These are phyloP conservation scores for Serendipita sp. DNA, from an alignment of 768 basidiomycete genomes.

Conservation along the genomic window DNA sequence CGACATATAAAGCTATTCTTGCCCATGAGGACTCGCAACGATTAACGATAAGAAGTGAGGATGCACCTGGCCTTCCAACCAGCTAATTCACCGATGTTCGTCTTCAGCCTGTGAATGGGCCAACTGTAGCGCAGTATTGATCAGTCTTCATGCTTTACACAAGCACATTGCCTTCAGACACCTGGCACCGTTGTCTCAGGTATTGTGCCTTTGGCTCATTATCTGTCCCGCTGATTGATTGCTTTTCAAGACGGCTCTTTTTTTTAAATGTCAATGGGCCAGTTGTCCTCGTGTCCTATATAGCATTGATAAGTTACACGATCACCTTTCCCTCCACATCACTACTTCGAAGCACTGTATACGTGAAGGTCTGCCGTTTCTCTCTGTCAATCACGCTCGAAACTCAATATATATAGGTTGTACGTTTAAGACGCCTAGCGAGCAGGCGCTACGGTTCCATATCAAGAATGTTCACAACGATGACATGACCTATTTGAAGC, in stretches of 20 bases:
- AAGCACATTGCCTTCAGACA: not conserved
- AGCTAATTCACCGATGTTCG: not conserved
- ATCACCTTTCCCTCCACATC: slow-evolving; percentile 41
- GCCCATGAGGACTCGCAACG: not conserved
- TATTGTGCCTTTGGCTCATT: slow-evolving; percentile 16
- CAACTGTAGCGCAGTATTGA: not conserved
- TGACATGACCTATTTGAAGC: not conserved
- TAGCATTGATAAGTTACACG: slow-evolving; percentile 21
- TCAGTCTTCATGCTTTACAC: not conserved
- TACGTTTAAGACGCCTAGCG: not conserved
- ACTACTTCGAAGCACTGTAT: slow-evolving; percentile 28
- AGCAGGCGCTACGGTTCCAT: not conserved
- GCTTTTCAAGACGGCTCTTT: too few species aligned
- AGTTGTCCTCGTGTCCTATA: slow-evolving; percentile 32
- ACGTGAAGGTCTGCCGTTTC: slow-evolving; percentile 30
- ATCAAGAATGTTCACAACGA: not conserved
- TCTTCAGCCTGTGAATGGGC: not conserved
- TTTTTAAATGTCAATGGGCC: slow-evolving; percentile 34
- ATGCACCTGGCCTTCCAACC: not conserved
- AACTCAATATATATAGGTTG: not conserved
- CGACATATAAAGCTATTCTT: not conserved
- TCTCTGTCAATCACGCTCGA: not conserved
- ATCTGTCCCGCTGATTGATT: too few species aligned
- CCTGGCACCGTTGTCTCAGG: slow-evolving; percentile 18
- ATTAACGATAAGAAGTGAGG: not conserved